Percentiles rank a stretch among this genome's conserved stretches.
phyloP scores from a whole-genome alignment of 2,329 filamentous ascomycete genomes.

The Fusarium vanettenii region DNA sequence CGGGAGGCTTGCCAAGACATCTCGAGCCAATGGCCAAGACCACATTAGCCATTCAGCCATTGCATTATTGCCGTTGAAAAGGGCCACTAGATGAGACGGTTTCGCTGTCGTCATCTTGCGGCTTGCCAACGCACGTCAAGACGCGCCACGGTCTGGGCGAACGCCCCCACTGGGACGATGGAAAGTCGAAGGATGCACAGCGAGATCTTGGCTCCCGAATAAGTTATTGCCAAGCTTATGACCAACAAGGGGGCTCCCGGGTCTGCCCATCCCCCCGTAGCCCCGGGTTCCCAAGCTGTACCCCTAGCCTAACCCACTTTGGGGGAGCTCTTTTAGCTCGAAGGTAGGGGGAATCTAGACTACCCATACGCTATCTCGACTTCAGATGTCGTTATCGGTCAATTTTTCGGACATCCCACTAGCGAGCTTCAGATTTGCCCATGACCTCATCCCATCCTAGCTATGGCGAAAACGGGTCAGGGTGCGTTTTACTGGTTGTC shows the following conservation, averaged over 20 bases:
- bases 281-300: not conserved
- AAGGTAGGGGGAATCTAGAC: not conserved
- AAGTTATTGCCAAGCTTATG: not conserved
- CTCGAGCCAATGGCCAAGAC: not conserved
- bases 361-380: constrained; percentile 28
- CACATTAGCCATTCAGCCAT: not conserved
- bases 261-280: not conserved
- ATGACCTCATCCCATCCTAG: constrained; percentile 29
- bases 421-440: not conserved
- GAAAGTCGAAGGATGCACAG: not conserved
- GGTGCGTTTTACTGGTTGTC: not conserved
- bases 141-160: not conserved
- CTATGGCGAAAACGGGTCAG: constrained; percentile 10
- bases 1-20: not conserved
- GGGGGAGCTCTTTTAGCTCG: not conserved
- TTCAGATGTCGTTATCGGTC: constrained; percentile 26
- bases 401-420: constrained; percentile 1
- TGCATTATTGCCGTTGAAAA: not conserved
- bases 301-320: constrained; percentile 4
- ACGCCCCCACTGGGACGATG: constrained; percentile 3
- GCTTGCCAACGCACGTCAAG: constrained; percentile 3
- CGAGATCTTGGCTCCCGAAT: constrained; percentile 5
- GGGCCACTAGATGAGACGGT: not conserved
- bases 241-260: not conserved
- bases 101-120: constrained; percentile 8